Percentiles rank a stretch among this genome's conserved stretches.
Conservation (phyloP, 2,329 filamentous ascomycete species). For the Aureobasidium mangrovei region DNA sequence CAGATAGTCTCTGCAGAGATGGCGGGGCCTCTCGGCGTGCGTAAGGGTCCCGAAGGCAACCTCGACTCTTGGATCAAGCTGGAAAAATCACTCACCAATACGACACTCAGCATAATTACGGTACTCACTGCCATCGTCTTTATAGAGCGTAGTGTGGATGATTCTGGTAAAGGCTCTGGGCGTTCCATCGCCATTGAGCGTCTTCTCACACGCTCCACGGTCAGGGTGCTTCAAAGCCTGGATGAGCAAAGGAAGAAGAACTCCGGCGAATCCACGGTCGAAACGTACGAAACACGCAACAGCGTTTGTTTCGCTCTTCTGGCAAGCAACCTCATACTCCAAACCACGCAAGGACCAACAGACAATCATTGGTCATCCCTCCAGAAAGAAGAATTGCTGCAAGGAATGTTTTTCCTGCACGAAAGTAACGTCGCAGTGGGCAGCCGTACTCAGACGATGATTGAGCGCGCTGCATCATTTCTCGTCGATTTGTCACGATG, state of each 20-base stretch:
- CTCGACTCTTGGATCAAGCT: not conserved
- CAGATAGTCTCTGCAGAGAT: not conserved
- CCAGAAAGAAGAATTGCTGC: not conserved
- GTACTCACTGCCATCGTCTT: conserved; percentile 15
- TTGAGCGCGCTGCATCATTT: conserved; percentile 21
- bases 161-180: not conserved
- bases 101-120: conserved; percentile 15
- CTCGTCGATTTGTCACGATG: conserved; percentile 28
- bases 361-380: not conserved
- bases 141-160: not conserved
- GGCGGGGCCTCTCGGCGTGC: not conserved
- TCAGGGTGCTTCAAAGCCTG: not conserved
- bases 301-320: not conserved
- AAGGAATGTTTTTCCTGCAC: not conserved
- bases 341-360: not conserved
- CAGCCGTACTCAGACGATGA: not conserved
- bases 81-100: conserved; percentile 8
- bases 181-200: not conserved
- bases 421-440: not conserved
- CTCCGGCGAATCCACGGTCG: not conserved
- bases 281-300: not conserved
- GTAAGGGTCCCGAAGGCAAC: not conserved
- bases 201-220: not conserved
- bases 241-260: not conserved
- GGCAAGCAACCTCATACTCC: conserved; percentile 6